Conservation (phyloP, 371 early-diverging fungal genomes). For the Chytridiales sp. region DNA sequence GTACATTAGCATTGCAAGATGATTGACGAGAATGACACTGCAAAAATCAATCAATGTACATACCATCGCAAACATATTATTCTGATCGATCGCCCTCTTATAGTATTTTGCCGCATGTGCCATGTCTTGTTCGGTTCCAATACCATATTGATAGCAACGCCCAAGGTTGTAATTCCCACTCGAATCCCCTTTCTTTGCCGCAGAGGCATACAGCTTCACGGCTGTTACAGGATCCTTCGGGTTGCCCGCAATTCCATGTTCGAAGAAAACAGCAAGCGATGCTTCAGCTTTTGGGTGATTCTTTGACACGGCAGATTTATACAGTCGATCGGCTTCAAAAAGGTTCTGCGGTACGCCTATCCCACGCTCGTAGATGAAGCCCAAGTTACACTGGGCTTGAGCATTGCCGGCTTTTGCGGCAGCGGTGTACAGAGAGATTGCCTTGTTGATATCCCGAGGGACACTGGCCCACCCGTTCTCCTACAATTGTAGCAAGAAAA, state of each 20-base stretch:
- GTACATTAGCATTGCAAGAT: neutral
- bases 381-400: slow-evolving; percentile 74
- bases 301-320: slow-evolving; percentile 8
- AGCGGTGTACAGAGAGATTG: slow-evolving; percentile 11
- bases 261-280: slow-evolving; percentile 4
- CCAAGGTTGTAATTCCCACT: slow-evolving; percentile 9
- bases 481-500: slow-evolving; percentile 16
- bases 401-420: slow-evolving; percentile 64
- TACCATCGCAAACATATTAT: slow-evolving; percentile 12
- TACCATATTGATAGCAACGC: neutral
- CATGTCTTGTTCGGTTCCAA: neutral
- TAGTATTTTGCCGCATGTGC: neutral
- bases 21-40: neutral
- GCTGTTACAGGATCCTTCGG: slow-evolving; percentile 8
- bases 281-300: slow-evolving; percentile 5
- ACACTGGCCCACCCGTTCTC: slow-evolving; percentile 21
- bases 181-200: slow-evolving; percentile 2
- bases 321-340: slow-evolving; percentile 25
- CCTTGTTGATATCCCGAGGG: slow-evolving; percentile 21
- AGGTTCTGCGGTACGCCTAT: slow-evolving; percentile 32
- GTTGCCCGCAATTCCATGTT: neutral
- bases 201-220: slow-evolving; percentile 6
- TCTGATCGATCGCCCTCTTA: neutral
- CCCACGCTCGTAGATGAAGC: slow-evolving; percentile 51
- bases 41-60: slow-evolving; percentile 1